Evolutionary conservation across 441 rosid genomes (phyloP), one percentile per base, ranked within the genome.

Genomic region (Erysimum pusillum): DNA sequence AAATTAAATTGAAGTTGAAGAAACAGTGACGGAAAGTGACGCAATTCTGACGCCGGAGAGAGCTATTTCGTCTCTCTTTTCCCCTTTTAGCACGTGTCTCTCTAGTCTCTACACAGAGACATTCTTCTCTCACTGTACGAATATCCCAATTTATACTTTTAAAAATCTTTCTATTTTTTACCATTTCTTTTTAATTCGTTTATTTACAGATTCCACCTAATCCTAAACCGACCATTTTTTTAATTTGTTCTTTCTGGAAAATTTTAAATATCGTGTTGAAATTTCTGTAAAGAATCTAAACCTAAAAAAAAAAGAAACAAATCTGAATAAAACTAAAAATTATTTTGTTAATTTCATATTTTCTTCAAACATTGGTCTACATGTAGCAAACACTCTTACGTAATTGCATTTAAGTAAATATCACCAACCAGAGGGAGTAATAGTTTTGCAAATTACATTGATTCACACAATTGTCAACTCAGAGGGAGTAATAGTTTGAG

Each of bases 1-100:
- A 73, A 52, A 73, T 67, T 36, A 45, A 42, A 63, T 5, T 63
- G 53, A 32, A 31, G n/a, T 14, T 44, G 69, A 53, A 46, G 56
- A 54, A 6, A 73, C 64, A 32, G 74, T 73, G 77, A 76, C 62
- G 68, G 41, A 62, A 28, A 36, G 76, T 71, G 76, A 76, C 62
- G 54, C 46, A 71, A 11, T 25, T 12, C 42, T 65, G 77, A 76
- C 71, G 66, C 36, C 48, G 18, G 80, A 17, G 56, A 57, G 15
- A 35, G 5, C 42, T 41, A 20, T 48, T 39, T 34, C 48, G 14
- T 54, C 45, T 56, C 49, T 15, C 51, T 4, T 66, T 36, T 66
- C 34, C 49, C 44, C 42, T 67, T 75, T 48, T 38, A 5, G 35
- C 58, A 75, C 73, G 73, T 75, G 32, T 44, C 56, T 6, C 28